Evolutionary conservation across 805 yeast genomes (phyloP).

Genomic region (Candida hispaniensis): DNA sequence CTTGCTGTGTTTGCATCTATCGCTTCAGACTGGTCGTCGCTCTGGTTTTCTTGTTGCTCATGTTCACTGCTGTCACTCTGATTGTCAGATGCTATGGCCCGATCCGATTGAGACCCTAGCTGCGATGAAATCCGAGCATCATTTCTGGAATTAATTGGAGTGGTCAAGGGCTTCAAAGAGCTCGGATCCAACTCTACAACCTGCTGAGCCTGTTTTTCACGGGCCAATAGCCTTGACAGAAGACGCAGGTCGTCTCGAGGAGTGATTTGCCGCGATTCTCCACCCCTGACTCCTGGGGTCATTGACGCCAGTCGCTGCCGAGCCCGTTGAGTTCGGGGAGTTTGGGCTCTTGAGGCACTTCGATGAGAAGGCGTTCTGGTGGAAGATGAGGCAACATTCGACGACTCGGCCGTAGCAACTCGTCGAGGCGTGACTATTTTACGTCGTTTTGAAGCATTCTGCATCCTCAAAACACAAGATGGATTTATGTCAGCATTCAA

Average conservation of each 20-base stretch:
- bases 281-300: conserved; percentile 19
- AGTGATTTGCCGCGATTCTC: conserved; percentile 10
- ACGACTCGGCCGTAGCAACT: conserved; percentile 1
- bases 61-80: conserved; percentile 1
- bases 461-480: background rate
- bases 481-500: background rate
- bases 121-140: background rate
- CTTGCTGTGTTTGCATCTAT: too few relatives aligned
- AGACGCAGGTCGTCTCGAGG: conserved; percentile 20
- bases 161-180: background rate
- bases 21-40: background rate
- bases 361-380: too few relatives aligned
- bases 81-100: conserved; percentile 1
- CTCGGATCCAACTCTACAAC: background rate
- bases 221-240: conserved; percentile 21
- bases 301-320: conserved; percentile 15
- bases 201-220: conserved; percentile 12
- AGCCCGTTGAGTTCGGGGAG: conserved; percentile 13
- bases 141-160: background rate
- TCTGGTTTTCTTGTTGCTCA: background rate
- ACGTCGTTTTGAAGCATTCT: conserved; percentile 3
- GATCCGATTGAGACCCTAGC: conserved; percentile 1
- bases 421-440: conserved; percentile 7
- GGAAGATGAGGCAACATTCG: too few relatives aligned
- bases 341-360: background rate